Evolutionary conservation across 306 rosid genomes (phyloP).

Genomic region (Potentilla sterilis): DNA sequence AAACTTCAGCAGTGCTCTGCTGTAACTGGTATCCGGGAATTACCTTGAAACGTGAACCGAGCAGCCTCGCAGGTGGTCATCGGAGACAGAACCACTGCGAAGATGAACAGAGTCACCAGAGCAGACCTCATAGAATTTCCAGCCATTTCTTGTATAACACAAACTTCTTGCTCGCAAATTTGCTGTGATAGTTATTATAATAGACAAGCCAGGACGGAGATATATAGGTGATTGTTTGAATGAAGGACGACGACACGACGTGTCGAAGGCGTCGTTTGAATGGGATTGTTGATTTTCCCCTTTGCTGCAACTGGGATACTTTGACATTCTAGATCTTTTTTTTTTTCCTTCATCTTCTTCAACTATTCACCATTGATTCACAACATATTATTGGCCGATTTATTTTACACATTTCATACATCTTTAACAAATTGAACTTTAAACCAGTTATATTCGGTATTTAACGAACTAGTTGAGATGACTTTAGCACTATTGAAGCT

Average conservation of each 20-base stretch:
- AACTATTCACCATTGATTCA: background rate
- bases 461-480: background rate
- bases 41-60: slow-evolving; percentile 21
- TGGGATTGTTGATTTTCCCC: background rate
- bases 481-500: background rate
- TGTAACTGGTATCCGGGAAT: background rate
- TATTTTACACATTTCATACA: background rate
- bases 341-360: background rate
- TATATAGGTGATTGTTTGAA: background rate
- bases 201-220: background rate
- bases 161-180: background rate
- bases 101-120: slow-evolving; percentile 34
- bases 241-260: background rate
- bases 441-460: background rate
- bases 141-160: slow-evolving; percentile 20
- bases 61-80: slow-evolving; percentile 27
- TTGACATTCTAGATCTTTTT: background rate
- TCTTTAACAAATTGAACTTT: background rate
- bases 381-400: too few species aligned
- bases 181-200: background rate
- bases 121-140: slow-evolving; percentile 20
- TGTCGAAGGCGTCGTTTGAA: background rate
- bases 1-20: background rate
- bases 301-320: background rate
- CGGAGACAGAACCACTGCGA: slow-evolving; percentile 36